phyloP scores from a whole-genome alignment of 805 yeast genomes.

The Barnettozyma siamensis region DNA sequence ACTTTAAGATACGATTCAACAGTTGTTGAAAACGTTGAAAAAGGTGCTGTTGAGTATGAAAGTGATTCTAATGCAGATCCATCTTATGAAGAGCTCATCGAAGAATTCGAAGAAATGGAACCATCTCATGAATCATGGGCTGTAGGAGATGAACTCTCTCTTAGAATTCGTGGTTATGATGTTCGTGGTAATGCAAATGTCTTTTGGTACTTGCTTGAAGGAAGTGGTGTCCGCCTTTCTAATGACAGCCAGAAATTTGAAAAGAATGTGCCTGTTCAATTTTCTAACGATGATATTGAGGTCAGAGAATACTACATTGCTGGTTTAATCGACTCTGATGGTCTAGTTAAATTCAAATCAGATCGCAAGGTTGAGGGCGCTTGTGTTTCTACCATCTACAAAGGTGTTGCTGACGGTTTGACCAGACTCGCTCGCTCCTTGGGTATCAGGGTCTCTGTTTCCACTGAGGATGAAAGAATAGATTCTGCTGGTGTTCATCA shows the following conservation, averaged over 20 bases:
- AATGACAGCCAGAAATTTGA: conserved; percentile 13
- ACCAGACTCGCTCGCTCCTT: conserved; percentile 37
- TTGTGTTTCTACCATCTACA: conserved; percentile 27
- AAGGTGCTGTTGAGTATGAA: background rate
- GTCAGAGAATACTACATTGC: conserved; percentile 41
- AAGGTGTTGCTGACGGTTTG: conserved; percentile 31
- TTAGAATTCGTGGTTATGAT: no score
- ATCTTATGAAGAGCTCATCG: background rate
- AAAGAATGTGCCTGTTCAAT: conserved; percentile 30
- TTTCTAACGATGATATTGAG: conserved; percentile 31
- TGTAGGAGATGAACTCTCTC: no score
- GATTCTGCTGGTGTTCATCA: no score
- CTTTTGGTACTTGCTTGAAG: no score
- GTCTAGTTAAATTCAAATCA: conserved; percentile 23
- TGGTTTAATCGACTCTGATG: conserved; percentile 39
- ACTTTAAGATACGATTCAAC: background rate
- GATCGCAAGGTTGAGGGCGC: conserved; percentile 21
- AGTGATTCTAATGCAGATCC: background rate
- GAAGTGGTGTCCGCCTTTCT: no score
- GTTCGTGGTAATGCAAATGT: no score
- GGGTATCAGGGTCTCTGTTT: conserved; percentile 34
- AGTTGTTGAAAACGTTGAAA: background rate
- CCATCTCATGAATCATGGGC: no score
- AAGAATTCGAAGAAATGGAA: no score
- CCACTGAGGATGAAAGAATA: conserved; percentile 25